Evolutionary conservation across 2,329 filamentous ascomycete genomes (phyloP).

Genomic region (Penicillium corylophilum): DNA sequence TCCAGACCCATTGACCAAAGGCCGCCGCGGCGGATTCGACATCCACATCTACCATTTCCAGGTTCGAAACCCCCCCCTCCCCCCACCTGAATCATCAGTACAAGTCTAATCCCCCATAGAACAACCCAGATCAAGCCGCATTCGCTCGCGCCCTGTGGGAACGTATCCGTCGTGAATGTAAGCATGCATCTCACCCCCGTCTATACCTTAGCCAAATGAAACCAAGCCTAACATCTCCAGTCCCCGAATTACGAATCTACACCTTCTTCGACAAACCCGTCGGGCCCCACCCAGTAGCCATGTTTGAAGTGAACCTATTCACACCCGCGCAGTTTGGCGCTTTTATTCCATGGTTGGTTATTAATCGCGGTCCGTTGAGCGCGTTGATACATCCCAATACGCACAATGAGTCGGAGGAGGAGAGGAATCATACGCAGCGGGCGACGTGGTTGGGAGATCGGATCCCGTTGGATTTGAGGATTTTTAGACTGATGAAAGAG

Average conservation of each 20-base stretch:
- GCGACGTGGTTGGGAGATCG: slow-evolving; percentile 48
- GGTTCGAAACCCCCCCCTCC: slow-evolving; percentile 21
- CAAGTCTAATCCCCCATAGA: slow-evolving; percentile 33
- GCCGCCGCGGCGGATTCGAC: slow-evolving; percentile 72
- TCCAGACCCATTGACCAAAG: slow-evolving; percentile 65
- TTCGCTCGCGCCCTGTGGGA: slow-evolving; percentile 75
- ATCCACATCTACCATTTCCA: slow-evolving; percentile 82
- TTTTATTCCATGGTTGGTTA: slow-evolving; percentile 79
- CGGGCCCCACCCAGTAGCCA: slow-evolving; percentile 78
- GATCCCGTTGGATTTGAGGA: slow-evolving; percentile 43
- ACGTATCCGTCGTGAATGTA: slow-evolving; percentile 77
- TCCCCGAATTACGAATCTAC: slow-evolving; percentile 84
- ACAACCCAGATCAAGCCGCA: slow-evolving; percentile 59
- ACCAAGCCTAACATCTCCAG: slow-evolving; percentile 43
- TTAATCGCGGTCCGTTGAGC: slow-evolving; percentile 77
- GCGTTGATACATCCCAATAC: slow-evolving; percentile 83
- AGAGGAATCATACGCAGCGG: slow-evolving; percentile 49
- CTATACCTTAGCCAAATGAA: not conserved
- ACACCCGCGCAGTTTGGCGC: slow-evolving; percentile 85
- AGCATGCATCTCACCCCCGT: slow-evolving; percentile 22
- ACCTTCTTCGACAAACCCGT: slow-evolving; percentile 72
- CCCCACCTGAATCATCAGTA: not conserved
- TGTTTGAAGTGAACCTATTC: slow-evolving; percentile 92
- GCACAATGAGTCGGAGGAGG: slow-evolving; percentile 44
- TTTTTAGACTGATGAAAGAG: slow-evolving; percentile 36